Evolutionary conservation across 352 stramenopile species (phyloP).

Genomic region (Phytophthora fragariae): DNA sequence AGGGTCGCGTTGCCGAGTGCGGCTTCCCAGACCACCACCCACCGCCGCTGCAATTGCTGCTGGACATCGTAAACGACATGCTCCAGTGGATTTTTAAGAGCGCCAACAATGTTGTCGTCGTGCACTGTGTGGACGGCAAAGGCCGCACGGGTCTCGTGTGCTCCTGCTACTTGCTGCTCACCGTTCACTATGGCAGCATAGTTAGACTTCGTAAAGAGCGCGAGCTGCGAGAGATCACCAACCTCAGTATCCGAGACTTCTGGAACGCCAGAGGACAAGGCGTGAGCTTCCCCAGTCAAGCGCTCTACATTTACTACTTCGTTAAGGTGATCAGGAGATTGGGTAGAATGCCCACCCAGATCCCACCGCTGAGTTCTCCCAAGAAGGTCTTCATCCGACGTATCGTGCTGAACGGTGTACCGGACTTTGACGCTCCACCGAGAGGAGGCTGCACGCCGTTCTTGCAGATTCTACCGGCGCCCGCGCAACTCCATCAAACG

Average conservation of each 20-base stretch:
- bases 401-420: constrained; percentile 78
- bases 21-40: constrained; percentile 88
- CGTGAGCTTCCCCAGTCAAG: constrained; percentile 84
- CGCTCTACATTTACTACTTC: constrained; percentile 91
- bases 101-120: constrained; percentile 75
- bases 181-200: constrained; percentile 73
- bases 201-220: constrained; percentile 69
- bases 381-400: constrained; percentile 68
- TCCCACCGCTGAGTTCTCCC: constrained; percentile 58
- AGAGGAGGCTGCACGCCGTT: constrained; percentile 69
- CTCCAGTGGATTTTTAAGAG: constrained; percentile 68
- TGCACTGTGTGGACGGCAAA: constrained; percentile 85
- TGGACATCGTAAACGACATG: constrained; percentile 91
- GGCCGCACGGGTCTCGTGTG: constrained; percentile 84
- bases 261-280: constrained; percentile 56
- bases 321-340: constrained; percentile 70
- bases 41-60: constrained; percentile 74
- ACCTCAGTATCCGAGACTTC: constrained; percentile 76
- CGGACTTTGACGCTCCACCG: constrained; percentile 75
- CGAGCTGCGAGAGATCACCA: constrained; percentile 71
- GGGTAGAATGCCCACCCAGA: constrained; percentile 56
- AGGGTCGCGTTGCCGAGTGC: constrained; percentile 73
- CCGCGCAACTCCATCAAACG: constrained; percentile 64
- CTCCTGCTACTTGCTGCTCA: constrained; percentile 82
- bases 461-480: constrained; percentile 69